Evolutionary conservation across 768 basidiomycete genomes (phyloP).

Genomic region (Russula virescens): DNA sequence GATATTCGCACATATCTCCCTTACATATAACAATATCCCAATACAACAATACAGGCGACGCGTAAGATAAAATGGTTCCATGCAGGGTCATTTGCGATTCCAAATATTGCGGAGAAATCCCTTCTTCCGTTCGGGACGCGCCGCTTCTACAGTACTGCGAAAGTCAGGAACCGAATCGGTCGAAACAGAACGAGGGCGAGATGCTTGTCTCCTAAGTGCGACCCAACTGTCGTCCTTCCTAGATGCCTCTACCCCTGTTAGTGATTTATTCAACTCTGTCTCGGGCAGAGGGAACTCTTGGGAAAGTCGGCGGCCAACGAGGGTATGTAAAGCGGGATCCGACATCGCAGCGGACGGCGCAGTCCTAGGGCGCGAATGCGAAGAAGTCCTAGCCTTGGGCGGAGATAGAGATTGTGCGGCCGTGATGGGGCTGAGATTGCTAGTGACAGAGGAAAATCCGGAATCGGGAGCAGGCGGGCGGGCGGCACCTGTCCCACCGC

Average conservation of each 20-base stretch:
- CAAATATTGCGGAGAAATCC: constrained; percentile 40
- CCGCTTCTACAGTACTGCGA: neutral
- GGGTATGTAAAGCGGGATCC: constrained; percentile 24
- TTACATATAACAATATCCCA: constrained; percentile 21
- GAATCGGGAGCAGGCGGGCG: neutral
- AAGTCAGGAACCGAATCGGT: constrained; percentile 46
- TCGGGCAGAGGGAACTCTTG: constrained; percentile 6
- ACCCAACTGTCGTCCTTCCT: constrained; percentile 5
- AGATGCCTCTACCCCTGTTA: neutral
- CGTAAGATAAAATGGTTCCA: neutral
- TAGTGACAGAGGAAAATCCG: neutral
- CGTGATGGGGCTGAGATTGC: neutral
- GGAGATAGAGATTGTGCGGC: neutral
- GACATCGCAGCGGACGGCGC: constrained; percentile 17
- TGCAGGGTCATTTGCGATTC: constrained; percentile 32
- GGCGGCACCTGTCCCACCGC: neutral
- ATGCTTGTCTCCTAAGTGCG: constrained; percentile 24
- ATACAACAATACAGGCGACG: neutral
- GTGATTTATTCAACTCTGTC: neutral
- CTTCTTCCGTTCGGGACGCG: constrained; percentile 30
- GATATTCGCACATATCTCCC: constrained; percentile 20
- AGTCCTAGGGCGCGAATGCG: constrained; percentile 17
- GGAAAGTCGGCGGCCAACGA: constrained; percentile 19
- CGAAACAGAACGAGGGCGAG: constrained; percentile 48
- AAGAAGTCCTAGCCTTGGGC: constrained; percentile 11